Base-by-base conservation (phyloP, 2,329 filamentous ascomycete genomes). In the Alternaria triticimaculans region DNA sequence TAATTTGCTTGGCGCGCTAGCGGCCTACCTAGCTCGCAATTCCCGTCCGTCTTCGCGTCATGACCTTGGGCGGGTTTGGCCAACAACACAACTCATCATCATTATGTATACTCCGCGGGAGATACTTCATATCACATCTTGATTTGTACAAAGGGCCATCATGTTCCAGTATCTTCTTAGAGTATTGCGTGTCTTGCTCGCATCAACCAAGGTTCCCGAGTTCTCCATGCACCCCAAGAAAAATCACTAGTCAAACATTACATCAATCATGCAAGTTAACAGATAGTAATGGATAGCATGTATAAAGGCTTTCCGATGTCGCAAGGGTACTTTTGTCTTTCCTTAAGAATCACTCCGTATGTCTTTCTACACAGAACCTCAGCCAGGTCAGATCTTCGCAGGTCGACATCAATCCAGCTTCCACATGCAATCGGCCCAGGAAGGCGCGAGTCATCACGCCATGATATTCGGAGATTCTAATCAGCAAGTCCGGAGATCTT, bases 1-100 rank as follows among this genome's bases (percentile, higher is more conserved):
- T 21, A 12, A 11, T 21, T 28, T 49, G 21, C 62, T 64, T 64
- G 62, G 62, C 62, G 18, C 62, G 58, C 62, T 64, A 64, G 41
- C 37, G 15, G 37, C 37, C 2, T 25, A 11, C 4, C 12, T 54
- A 59, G 49, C 60, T 33, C 20, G 18, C 43, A n/a, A 4, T 21
- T 37, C 41, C 41, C 11, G 30, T 21, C 46, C 44, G 53, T 23
- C 30, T 26, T 44, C 37, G 21, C 59, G 25, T 58, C 20, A 50
- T 43, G 30, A 44, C 37, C 37, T 41, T 5, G 37, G 37, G 37
- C 8, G 37, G 12, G 9, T 20, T 51, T 41, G 23, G 21, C 20
- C 46, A 51, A 53, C 37, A 51, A 28, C 37, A 49, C 26, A 23
- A 28, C 14, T 7, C 23, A 21, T 55, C 46, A 54, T 30, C 18